Conservation (phyloP, 2,329 filamentous ascomycete genomes). For the Verticillium zaregamsianum region DNA sequence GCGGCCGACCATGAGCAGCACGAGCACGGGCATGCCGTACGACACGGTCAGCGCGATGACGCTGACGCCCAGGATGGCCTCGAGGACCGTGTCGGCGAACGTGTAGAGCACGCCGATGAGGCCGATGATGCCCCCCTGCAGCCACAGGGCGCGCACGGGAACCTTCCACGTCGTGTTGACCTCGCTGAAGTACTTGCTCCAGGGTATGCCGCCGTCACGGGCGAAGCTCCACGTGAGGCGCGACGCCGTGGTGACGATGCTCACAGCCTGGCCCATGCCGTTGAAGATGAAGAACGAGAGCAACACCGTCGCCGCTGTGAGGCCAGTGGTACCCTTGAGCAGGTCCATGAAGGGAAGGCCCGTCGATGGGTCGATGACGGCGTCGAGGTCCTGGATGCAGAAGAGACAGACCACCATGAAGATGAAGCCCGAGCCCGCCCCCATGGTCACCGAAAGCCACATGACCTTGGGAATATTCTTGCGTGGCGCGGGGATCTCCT, state of each 20-base stretch:
- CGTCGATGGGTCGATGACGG: slow-evolving; percentile 31
- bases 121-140: slow-evolving; percentile 20
- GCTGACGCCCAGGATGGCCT: slow-evolving; percentile 35
- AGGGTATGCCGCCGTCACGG: slow-evolving; percentile 30
- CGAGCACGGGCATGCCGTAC: slow-evolving; percentile 32
- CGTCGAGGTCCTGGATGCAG: slow-evolving; percentile 32
- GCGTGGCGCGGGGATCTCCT: slow-evolving; percentile 27
- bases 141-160: slow-evolving; percentile 23
- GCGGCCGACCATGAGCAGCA: slow-evolving; percentile 32
- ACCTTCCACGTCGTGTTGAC: slow-evolving; percentile 26
- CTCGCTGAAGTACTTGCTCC: slow-evolving; percentile 28
- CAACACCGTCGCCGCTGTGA: slow-evolving; percentile 20
- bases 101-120: slow-evolving; percentile 33
- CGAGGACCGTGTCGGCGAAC: slow-evolving; percentile 36
- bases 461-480: slow-evolving; percentile 27
- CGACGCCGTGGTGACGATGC: slow-evolving; percentile 28
- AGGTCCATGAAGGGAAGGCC: slow-evolving; percentile 40
- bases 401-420: slow-evolving; percentile 39
- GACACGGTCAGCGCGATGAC: slow-evolving; percentile 39
- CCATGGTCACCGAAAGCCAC: slow-evolving; percentile 29
- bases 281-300: slow-evolving; percentile 20
- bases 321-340: slow-evolving; percentile 23
- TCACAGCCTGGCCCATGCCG: slow-evolving; percentile 23
- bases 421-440: slow-evolving; percentile 39
- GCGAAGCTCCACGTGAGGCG: slow-evolving; percentile 34